A percentile compares a stretch with the other conserved stretches of the same genome.
Evolutionary conservation across 2,329 filamentous ascomycete genomes (phyloP).

Genomic region (Fusarium sp.): DNA sequence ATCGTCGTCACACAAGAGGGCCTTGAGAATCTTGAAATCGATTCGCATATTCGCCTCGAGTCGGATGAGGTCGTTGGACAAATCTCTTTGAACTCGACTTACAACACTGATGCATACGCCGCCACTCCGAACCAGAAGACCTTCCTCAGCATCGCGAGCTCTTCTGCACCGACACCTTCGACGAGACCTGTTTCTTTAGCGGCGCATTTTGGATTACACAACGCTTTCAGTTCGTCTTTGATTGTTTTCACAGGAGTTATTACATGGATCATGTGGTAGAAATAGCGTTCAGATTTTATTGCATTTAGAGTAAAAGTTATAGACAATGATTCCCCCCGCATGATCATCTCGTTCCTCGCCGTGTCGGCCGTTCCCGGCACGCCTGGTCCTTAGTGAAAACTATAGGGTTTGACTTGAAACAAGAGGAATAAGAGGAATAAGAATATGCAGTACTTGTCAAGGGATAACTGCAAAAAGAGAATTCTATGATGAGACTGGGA

Average conservation of each 20-base stretch:
- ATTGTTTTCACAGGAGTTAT: not conserved
- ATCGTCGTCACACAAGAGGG: slow-evolving; percentile 58
- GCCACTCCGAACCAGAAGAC: slow-evolving; percentile 52
- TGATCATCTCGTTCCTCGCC: not conserved
- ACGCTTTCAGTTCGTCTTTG: not conserved
- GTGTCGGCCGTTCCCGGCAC: rapidly evolving
- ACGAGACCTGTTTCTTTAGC: not conserved
- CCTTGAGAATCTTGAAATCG: slow-evolving; percentile 52
- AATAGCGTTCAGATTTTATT: not conserved
- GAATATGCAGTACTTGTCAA: rapidly evolving
- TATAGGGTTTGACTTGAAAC: rapidly evolving
- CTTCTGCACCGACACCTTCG: not conserved
- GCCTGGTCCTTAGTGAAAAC: rapidly evolving
- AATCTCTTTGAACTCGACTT: slow-evolving; percentile 68
- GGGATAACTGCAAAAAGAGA: not conserved
- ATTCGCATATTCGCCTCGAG: slow-evolving; percentile 71
- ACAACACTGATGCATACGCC: slow-evolving; percentile 64
- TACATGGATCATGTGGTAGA: slow-evolving; percentile 5
- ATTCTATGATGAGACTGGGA: slow-evolving; percentile 24
- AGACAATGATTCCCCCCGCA: not conserved
- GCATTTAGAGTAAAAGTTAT: not conserved
- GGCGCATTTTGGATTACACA: not conserved
- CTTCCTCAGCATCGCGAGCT: not conserved
- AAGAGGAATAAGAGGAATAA: too few relatives aligned
- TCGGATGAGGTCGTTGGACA: slow-evolving; percentile 59